Conservation (phyloP, 208 protist species). For the Trypanosomatidae sp. region DNA sequence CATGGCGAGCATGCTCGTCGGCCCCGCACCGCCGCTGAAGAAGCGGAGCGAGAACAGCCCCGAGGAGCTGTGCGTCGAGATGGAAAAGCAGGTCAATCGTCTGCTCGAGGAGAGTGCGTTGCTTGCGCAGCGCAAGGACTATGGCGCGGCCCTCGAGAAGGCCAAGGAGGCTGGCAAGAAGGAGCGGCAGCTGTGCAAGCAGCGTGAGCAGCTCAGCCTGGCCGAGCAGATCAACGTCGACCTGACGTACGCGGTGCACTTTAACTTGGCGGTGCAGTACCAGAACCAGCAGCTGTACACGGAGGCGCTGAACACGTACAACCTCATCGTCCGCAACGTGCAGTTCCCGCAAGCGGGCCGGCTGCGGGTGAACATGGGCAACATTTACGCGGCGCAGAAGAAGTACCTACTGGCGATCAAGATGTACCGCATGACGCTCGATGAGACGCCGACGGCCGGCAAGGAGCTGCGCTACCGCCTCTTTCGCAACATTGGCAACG, state of each 20-base stretch:
- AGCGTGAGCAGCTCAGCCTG: slow-evolving; percentile 83
- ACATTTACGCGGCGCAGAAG: slow-evolving; percentile 95
- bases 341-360: slow-evolving; percentile 88
- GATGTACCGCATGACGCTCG: slow-evolving; percentile 94
- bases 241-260: slow-evolving; percentile 93
- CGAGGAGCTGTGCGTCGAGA: slow-evolving; percentile 87
- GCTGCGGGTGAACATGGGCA: slow-evolving; percentile 97
- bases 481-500: slow-evolving; percentile 93
- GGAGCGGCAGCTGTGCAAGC: slow-evolving; percentile 84
- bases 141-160: slow-evolving; percentile 85
- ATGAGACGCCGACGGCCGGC: slow-evolving; percentile 84
- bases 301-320: slow-evolving; percentile 94
- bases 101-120: slow-evolving; percentile 92
- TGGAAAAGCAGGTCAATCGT: slow-evolving; percentile 89
- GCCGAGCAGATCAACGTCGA: slow-evolving; percentile 93
- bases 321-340: slow-evolving; percentile 91
- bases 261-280: slow-evolving; percentile 95
- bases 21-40: slow-evolving; percentile 83
- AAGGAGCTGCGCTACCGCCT: slow-evolving; percentile 92
- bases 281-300: slow-evolving; percentile 91
- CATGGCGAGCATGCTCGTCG: slow-evolving; percentile 47
- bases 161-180: slow-evolving; percentile 91
- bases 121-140: slow-evolving; percentile 78
- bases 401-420: slow-evolving; percentile 95
- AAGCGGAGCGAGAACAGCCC: slow-evolving; percentile 84